Evolutionary conservation across 495 filamentous ascomycete species (phyloP).

Genomic region (Rhizodiscina lignyota): DNA sequence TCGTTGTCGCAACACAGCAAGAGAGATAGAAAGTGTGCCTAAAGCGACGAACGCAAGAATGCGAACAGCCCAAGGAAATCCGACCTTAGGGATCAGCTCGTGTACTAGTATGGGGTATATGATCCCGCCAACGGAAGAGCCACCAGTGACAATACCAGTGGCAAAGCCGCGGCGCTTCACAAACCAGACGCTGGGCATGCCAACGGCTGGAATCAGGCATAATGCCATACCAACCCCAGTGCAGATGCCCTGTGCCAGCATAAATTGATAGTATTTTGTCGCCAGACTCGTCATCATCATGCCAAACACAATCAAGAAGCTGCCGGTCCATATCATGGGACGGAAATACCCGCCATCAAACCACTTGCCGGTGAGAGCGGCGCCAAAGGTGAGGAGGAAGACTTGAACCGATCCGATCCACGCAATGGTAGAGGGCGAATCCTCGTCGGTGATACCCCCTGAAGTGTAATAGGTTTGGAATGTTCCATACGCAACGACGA

Average conservation of each 20-base stretch:
- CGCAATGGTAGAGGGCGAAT: slow-evolving; percentile 16
- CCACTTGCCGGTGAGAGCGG: slow-evolving; percentile 13
- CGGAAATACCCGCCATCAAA: slow-evolving; percentile 20
- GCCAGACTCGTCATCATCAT: slow-evolving; percentile 8
- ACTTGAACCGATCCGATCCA: slow-evolving; percentile 22
- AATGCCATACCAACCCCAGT: slow-evolving; percentile 7
- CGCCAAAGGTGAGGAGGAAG: slow-evolving; percentile 17
- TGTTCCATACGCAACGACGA: too few relatives aligned
- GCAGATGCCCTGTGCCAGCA: slow-evolving; percentile 7
- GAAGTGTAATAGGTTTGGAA: slow-evolving; percentile 18
- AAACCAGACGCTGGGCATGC: not conserved
- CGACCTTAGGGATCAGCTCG: not conserved
- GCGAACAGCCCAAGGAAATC: not conserved
- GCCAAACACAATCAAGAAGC: slow-evolving; percentile 6
- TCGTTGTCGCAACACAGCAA: not conserved
- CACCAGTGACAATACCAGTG: not conserved
- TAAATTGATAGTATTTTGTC: slow-evolving; percentile 7
- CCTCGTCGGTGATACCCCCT: slow-evolving; percentile 6
- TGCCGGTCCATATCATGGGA: too few relatives aligned
- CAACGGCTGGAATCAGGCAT: too few relatives aligned
- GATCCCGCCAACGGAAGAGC: not conserved
- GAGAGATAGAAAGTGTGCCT: not conserved
- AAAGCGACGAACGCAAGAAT: not conserved
- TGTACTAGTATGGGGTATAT: not conserved
- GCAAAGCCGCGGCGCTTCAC: not conserved